Conservation (phyloP, 805 yeast species). For the Yarrowia sp. region DNA sequence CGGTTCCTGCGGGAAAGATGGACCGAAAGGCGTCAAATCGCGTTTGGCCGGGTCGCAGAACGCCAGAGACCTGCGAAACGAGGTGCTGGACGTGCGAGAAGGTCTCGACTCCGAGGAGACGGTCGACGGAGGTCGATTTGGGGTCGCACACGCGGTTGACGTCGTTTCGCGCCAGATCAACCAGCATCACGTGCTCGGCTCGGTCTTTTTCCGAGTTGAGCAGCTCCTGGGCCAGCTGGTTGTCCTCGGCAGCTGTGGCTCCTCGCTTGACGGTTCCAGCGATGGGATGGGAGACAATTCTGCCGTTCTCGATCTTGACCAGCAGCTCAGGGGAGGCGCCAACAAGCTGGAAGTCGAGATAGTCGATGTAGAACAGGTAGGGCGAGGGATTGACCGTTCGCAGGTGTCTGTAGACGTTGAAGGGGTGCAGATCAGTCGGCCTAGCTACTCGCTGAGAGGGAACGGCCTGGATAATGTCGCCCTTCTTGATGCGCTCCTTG, state of each 20-base stretch:
- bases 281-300: conserved; percentile 91
- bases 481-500: conserved; percentile 78
- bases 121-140: conserved; percentile 75
- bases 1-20: conserved; percentile 98
- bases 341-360: conserved; percentile 85
- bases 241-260: conserved; percentile 87
- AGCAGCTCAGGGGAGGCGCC: conserved; percentile 97
- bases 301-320: conserved; percentile 77
- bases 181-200: conserved; percentile 98
- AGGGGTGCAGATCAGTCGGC: conserved; percentile 93
- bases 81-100: conserved; percentile 97
- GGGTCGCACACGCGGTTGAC: conserved; percentile 95
- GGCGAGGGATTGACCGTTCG: conserved; percentile 98
- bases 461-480: conserved; percentile 96
- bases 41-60: conserved; percentile 74
- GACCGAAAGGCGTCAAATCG: conserved; percentile 97
- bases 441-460: conserved; percentile 97
- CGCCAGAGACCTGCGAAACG: conserved; percentile 93
- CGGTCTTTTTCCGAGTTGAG: conserved; percentile 82
- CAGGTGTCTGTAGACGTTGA: conserved; percentile 90
- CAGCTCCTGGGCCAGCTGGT: conserved; percentile 69
- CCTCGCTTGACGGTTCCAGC: conserved; percentile 97
- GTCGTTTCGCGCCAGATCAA: conserved; percentile 95
- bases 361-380: conserved; percentile 89
- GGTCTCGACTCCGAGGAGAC: conserved; percentile 83